These are phyloP conservation scores for Apiospora koreana DNA, from an alignment of 2,329 filamentous ascomycete species.

Conservation along the genomic window DNA sequence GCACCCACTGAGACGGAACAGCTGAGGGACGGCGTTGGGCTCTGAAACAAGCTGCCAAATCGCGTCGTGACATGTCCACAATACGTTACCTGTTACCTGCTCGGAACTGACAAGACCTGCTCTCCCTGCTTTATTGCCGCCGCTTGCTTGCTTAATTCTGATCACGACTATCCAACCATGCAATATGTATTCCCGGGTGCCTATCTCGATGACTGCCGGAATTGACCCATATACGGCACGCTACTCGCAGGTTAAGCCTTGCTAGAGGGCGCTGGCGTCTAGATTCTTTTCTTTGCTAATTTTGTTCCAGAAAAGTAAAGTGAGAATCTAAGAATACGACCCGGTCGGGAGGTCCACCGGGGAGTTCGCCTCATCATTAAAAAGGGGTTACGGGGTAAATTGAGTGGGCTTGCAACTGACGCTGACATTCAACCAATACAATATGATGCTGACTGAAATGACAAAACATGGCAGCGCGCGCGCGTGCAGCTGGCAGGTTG, in stretches of 20 bases:
- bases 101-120: no score
- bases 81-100: not conserved
- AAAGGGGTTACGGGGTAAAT: not conserved
- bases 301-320: not conserved
- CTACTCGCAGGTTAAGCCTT: not conserved
- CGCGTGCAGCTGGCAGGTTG: no score
- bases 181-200: not conserved
- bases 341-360: not conserved
- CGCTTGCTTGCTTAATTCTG: not conserved
- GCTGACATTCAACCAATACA: no score
- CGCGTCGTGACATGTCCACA: no score
- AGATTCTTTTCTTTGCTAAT: not conserved
- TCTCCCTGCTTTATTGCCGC: not conserved
- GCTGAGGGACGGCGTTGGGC: no score
- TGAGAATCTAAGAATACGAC: constrained; percentile 5
- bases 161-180: not conserved
- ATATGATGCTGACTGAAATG: no score
- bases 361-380: not conserved
- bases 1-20: no score
- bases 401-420: no score
- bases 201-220: constrained; percentile 3
- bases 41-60: no score
- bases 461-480: no score
- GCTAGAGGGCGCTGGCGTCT: not conserved
- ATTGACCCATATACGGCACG: not conserved